phyloP scores from a whole-genome alignment of 1,139 yeast genomes.

The Blastobotrys arbuscula region DNA sequence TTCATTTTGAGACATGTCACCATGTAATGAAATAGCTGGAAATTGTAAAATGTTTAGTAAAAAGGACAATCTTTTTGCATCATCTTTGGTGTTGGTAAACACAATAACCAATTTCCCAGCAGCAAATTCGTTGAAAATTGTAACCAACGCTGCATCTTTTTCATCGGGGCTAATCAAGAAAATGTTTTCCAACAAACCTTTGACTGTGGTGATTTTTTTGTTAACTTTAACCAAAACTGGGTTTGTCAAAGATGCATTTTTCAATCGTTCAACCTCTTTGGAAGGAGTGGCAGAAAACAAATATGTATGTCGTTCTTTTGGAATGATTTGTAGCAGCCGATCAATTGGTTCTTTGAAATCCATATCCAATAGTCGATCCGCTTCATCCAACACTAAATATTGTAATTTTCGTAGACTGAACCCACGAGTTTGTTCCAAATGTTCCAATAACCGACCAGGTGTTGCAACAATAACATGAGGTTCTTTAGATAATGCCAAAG shows the following conservation, averaged over 20 bases:
- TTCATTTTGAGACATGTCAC: slow-evolving; percentile 87
- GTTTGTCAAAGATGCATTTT: slow-evolving; percentile 80
- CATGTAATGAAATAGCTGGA: slow-evolving; percentile 88
- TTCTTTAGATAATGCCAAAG: slow-evolving; percentile 84
- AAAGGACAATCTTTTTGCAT: slow-evolving; percentile 84
- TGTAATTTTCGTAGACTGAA: slow-evolving; percentile 74
- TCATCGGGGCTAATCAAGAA: slow-evolving; percentile 91
- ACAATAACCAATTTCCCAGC: slow-evolving; percentile 80
- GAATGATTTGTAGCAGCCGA: slow-evolving; percentile 76
- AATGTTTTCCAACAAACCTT: slow-evolving; percentile 79
- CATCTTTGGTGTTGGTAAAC: slow-evolving; percentile 93
- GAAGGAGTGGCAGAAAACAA: slow-evolving; percentile 96
- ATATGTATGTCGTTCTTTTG: slow-evolving; percentile 79
- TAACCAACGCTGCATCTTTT: slow-evolving; percentile 81
- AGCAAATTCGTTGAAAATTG: slow-evolving; percentile 71
- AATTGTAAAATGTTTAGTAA: slow-evolving; percentile 78
- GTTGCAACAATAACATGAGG: slow-evolving; percentile 96
- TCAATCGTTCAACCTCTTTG: slow-evolving; percentile 86
- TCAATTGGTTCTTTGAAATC: slow-evolving; percentile 95
- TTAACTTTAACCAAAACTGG: slow-evolving; percentile 93
- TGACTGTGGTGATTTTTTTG: slow-evolving; percentile 86
- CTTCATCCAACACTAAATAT: slow-evolving; percentile 92
- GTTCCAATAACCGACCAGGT: slow-evolving; percentile 94
- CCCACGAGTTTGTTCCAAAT: slow-evolving; percentile 90
- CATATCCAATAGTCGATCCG: slow-evolving; percentile 91